Percentiles rank a stretch among this genome's conserved stretches.
These are phyloP conservation scores for Septoria petroselini DNA, from an alignment of 2,329 filamentous ascomycete genomes.

Conservation along the genomic window DNA sequence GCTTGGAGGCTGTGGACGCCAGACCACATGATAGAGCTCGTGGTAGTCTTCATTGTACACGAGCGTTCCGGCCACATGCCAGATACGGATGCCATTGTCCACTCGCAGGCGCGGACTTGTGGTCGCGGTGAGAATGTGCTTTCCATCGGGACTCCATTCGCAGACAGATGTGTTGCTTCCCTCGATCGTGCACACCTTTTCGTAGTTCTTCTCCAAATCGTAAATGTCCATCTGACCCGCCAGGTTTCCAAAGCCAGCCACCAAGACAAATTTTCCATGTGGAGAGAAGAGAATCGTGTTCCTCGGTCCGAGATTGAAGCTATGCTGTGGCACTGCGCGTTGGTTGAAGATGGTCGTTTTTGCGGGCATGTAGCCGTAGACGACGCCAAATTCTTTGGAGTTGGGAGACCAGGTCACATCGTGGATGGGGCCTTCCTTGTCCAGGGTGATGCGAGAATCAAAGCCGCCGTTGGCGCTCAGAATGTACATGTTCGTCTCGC, in stretches of 20 bases:
- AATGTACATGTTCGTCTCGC: constrained; percentile 94
- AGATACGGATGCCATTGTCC: constrained; percentile 93
- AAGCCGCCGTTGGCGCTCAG: constrained; percentile 88
- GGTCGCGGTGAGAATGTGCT: constrained; percentile 94
- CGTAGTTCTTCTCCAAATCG: constrained; percentile 89
- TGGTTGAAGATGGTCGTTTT: constrained; percentile 98
- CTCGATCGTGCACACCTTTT: constrained; percentile 89
- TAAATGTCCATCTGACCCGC: constrained; percentile 97
- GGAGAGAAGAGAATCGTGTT: constrained; percentile 97
- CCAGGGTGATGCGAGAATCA: constrained; percentile 75
- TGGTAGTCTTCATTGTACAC: constrained; percentile 96
- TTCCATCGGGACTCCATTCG: constrained; percentile 95
- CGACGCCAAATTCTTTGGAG: constrained; percentile 94
- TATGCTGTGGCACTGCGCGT: constrained; percentile 76
- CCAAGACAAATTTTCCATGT: constrained; percentile 84
- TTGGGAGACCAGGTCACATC: constrained; percentile 98
- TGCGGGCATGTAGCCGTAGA: constrained; percentile 98
- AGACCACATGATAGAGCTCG: constrained; percentile 83
- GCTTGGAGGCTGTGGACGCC: constrained; percentile 71
- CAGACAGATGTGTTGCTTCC: constrained; percentile 94
- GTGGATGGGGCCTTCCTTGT: constrained; percentile 97
- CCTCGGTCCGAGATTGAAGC: constrained; percentile 79
- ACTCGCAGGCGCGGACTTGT: constrained; percentile 92
- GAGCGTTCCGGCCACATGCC: constrained; percentile 82
- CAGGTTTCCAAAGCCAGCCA: constrained; percentile 95